Percentiles rank a stretch among this genome's conserved stretches.
These are phyloP conservation scores for Huiozyma naganishii DNA, from an alignment of 805 yeast genomes.

Conservation along the genomic window DNA sequence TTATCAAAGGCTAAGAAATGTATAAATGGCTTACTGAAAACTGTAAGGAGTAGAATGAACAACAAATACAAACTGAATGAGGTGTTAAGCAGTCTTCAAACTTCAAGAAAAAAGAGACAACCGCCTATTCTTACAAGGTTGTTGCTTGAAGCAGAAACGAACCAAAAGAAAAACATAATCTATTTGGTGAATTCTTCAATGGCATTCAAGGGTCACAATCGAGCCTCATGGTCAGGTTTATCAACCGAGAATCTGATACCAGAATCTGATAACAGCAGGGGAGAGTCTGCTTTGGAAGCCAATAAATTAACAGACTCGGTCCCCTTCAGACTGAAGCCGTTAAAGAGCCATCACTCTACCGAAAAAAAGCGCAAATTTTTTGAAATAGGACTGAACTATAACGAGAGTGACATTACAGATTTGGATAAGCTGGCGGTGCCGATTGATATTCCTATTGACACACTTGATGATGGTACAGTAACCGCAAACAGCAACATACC, in stretches of 20 bases:
- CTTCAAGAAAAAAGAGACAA: conserved; percentile 19
- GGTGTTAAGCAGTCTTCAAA: conserved; percentile 23
- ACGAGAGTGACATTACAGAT: conserved; percentile 18
- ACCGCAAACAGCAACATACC: conserved; percentile 9
- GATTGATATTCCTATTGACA: conserved; percentile 5
- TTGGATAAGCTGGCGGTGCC: conserved; percentile 19
- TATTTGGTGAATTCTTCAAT: neutral
- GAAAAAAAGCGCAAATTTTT: conserved; percentile 2
- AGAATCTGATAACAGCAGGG: neutral
- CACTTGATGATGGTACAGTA: conserved; percentile 5
- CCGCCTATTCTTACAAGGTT: conserved; percentile 18
- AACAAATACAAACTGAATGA: conserved; percentile 30
- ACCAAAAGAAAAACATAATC: neutral
- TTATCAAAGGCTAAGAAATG: conserved; percentile 52
- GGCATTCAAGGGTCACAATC: neutral
- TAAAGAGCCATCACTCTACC: neutral
- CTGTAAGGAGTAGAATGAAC: conserved; percentile 35
- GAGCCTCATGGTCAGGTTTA: too few relatives aligned
- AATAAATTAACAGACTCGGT: neutral
- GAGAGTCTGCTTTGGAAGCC: neutral
- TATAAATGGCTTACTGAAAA: conserved; percentile 47
- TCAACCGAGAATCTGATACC: neutral
- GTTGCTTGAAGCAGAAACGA: neutral
- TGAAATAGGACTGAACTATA: conserved; percentile 5
- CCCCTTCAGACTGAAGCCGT: neutral